These are phyloP conservation scores for Colletotrichum costaricense DNA, from an alignment of 2,329 filamentous ascomycete species.

Conservation along the genomic window DNA sequence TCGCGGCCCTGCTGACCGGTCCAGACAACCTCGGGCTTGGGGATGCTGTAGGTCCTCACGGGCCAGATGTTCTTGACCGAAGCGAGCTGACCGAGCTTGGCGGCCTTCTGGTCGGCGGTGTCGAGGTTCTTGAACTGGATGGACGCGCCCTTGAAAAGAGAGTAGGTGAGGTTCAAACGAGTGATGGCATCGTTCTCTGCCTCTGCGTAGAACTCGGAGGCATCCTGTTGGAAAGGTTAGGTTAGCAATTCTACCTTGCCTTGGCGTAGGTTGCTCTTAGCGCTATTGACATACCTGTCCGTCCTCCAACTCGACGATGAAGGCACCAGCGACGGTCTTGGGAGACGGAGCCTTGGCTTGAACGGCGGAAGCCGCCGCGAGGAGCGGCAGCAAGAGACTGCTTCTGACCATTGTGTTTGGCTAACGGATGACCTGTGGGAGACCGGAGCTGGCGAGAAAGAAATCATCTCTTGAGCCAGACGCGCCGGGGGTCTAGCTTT, in stretches of 20 bases:
- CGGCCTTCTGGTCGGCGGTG: slow-evolving; percentile 55
- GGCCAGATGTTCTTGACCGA: slow-evolving; percentile 63
- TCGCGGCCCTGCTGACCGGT: slow-evolving; percentile 47
- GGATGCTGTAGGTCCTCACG: slow-evolving; percentile 57
- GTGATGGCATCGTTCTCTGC: slow-evolving; percentile 53
- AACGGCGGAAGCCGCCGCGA: slow-evolving; percentile 47
- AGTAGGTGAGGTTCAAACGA: slow-evolving; percentile 60
- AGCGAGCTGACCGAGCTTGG: slow-evolving; percentile 53
- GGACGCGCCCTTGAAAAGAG: slow-evolving; percentile 66
- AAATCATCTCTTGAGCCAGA: neutral
- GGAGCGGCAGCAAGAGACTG: slow-evolving; percentile 47
- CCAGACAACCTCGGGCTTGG: slow-evolving; percentile 57
- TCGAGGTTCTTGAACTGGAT: slow-evolving; percentile 61
- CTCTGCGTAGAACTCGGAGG: slow-evolving; percentile 50
- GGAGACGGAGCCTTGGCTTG: slow-evolving; percentile 40
- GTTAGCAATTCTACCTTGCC: neutral
- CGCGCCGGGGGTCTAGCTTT: slow-evolving; percentile 18
- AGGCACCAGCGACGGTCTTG: slow-evolving; percentile 56
- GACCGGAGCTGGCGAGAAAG: slow-evolving; percentile 24
- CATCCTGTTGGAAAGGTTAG: slow-evolving; percentile 48
- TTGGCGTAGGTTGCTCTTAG: neutral
- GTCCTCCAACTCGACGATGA: slow-evolving; percentile 65
- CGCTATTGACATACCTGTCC: slow-evolving; percentile 51
- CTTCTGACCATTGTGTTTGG: slow-evolving; percentile 50
- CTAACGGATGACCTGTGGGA: slow-evolving; percentile 27